phyloP scores from a whole-genome alignment of 208 protist genomes.

The Acanthamoeba castellanii region DNA sequence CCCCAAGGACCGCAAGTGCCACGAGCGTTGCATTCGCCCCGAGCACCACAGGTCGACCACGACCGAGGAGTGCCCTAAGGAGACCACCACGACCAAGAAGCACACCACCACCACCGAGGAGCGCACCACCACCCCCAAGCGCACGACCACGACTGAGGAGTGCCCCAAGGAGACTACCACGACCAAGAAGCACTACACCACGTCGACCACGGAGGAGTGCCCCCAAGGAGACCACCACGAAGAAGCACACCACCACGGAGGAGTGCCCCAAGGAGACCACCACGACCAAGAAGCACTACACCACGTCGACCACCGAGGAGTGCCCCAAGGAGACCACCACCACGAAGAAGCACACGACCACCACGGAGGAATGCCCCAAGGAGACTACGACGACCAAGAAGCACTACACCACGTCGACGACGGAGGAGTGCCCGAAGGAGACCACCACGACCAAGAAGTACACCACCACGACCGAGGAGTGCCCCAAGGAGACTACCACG shows the following conservation, averaged over 20 bases:
- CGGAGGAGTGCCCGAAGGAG: no score
- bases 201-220: not conserved
- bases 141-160: not conserved
- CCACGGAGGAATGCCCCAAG: not conserved
- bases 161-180: not conserved
- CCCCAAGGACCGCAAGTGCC: conserved; percentile 11
- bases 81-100: not conserved
- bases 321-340: not conserved
- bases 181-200: not conserved
- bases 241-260: not conserved
- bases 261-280: not conserved
- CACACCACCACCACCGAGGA: not conserved
- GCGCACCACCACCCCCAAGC: not conserved
- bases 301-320: not conserved
- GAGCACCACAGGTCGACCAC: not conserved
- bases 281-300: not conserved
- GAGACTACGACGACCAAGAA: not conserved
- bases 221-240: not conserved
- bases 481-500: no score
- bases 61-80: not conserved
- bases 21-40: not conserved
- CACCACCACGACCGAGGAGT: no score
- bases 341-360: no score
- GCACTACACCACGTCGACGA: no score
- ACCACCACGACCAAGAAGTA: no score